Evolutionary conservation across 441 rosid species (phyloP).

Genomic region (Populus hybrid): DNA sequence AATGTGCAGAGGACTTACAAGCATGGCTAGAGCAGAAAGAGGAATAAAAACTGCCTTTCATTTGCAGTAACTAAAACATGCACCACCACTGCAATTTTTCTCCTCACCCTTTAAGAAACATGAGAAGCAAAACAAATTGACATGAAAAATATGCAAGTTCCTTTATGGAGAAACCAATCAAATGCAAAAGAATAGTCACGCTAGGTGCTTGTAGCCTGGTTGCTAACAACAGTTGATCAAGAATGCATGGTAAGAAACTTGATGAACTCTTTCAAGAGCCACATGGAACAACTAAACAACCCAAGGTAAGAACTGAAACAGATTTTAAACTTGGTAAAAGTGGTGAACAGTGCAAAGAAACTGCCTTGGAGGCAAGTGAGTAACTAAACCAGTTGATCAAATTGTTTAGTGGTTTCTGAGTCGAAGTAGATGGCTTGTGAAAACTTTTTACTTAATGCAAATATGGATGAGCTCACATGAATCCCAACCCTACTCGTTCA

Average conservation of each 20-base stretch:
- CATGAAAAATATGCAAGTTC: background rate
- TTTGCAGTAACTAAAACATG: background rate
- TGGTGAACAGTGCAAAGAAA: background rate
- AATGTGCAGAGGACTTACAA: background rate
- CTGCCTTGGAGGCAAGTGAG: background rate
- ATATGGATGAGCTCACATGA: background rate
- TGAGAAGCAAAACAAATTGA: background rate
- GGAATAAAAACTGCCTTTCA: background rate
- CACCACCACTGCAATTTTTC: background rate
- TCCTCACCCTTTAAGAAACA: background rate
- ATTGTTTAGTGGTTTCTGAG: background rate
- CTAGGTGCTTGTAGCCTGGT: background rate
- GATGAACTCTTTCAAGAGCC: background rate
- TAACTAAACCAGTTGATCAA: background rate
- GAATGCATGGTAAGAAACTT: background rate
- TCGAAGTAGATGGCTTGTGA: background rate
- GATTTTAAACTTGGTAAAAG: background rate
- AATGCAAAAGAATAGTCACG: background rate
- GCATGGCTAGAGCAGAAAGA: background rate
- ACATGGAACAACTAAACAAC: background rate
- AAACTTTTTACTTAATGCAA: background rate
- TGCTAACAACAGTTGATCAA: background rate
- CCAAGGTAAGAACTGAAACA: background rate
- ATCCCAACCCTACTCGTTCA: background rate
- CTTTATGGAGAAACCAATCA: too few species aligned